Base-by-base conservation (phyloP, 139 green algal genomes). In the Pseudopediastrum boryanum region DNA sequence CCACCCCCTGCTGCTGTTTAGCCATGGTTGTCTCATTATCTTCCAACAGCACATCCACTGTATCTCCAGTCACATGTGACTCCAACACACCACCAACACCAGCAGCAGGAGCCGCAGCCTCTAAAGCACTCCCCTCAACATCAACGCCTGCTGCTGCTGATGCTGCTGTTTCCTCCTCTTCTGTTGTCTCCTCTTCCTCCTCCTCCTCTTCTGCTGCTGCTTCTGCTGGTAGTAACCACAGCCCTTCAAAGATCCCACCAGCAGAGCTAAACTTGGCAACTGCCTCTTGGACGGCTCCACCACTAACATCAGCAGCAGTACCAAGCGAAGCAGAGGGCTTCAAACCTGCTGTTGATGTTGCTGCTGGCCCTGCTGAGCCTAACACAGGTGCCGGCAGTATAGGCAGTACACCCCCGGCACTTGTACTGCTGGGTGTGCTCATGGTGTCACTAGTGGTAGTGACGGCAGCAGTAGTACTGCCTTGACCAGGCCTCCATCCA, bases 221-320 rank as follows among this genome's bases (percentile, higher is more conserved):
- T 9, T 67, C 85, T 16, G 56, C 71, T 44, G 86, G 59, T 39
- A 89, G 38, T 66, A 88, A 56, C 90, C 90, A 94, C 42, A 94
- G 74, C 25, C 87, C 86, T 38, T 84, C 71, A 65, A 89, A 89
- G 12, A 88, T 80, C 3, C 68, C 74, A 0, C 33, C 70, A n/a
- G 61, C n/a, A n/a, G n/a, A n/a, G n/a, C n/a, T n/a, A n/a, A n/a
- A n/a, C n/a, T n/a, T n/a, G n/a, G n/a, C n/a, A n/a, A n/a, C n/a
- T n/a, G n/a, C n/a, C n/a, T n/a, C n/a, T n/a, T n/a, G n/a, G n/a
- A n/a, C n/a, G n/a, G n/a, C n/a, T n/a, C n/a, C n/a, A n/a, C n/a
- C 27, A 25, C 29, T 69, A 9, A 59, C 39, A 21, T 71, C 25
- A 33, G 41, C 51, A 39, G 13, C 7, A 51, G 43, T 50, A 44